phyloP scores from a whole-genome alignment of 148 eudicot species.

The Oxyria digyna region DNA sequence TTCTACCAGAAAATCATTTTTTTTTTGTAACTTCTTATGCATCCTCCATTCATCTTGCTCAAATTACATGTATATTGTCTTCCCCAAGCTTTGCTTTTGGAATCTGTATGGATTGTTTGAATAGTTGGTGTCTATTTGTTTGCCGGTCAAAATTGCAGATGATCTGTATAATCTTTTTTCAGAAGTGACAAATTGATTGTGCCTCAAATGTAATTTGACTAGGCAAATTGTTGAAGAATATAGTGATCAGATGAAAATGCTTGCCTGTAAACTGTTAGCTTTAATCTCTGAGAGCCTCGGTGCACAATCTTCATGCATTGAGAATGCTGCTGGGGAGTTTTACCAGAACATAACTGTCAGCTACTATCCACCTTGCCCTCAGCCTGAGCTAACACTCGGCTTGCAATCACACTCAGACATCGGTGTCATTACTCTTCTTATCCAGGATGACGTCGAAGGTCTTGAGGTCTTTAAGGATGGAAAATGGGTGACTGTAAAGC shows the following conservation, averaged over 20 bases:
- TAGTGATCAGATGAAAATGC: slow-evolving; percentile 55
- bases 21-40: background rate
- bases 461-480: slow-evolving; percentile 78
- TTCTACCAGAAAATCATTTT: slow-evolving; percentile 88
- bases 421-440: slow-evolving; percentile 75
- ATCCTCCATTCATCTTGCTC: background rate
- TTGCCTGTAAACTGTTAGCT: slow-evolving; percentile 61
- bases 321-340: slow-evolving; percentile 69
- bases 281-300: slow-evolving; percentile 78
- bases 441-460: slow-evolving; percentile 85
- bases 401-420: slow-evolving; percentile 84
- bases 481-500: slow-evolving; percentile 70
- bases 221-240: slow-evolving; percentile 65
- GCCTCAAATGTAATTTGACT: slow-evolving; percentile 9
- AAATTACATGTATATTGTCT: background rate
- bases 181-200: background rate
- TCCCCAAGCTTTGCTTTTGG: background rate
- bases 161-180: background rate
- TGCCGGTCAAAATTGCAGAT: background rate
- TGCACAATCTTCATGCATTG: slow-evolving; percentile 45
- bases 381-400: slow-evolving; percentile 89
- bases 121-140: too few species aligned
- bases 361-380: slow-evolving; percentile 91
- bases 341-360: slow-evolving; percentile 87
- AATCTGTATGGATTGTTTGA: background rate